Conservation (phyloP, 345 rosid genomes). For the Litchi chinensis region DNA sequence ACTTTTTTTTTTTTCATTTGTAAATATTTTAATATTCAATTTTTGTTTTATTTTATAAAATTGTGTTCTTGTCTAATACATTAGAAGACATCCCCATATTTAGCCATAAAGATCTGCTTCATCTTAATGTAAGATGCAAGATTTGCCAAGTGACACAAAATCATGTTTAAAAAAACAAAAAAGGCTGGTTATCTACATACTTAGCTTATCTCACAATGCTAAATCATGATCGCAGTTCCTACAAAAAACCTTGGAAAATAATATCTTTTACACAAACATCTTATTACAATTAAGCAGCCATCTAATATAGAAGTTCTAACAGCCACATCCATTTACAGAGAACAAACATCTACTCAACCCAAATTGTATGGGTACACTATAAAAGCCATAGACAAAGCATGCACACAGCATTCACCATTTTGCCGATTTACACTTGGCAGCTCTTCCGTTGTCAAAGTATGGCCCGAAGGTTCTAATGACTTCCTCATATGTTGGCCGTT, state of each 20-base stretch:
- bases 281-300: slow-evolving; percentile 33
- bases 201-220: background rate
- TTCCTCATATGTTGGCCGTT: slow-evolving; percentile 94
- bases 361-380: slow-evolving; percentile 9
- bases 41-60: no score
- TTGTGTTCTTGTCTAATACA: no score
- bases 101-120: no score
- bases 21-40: no score
- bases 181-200: background rate
- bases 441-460: slow-evolving; percentile 58
- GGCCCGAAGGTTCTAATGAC: slow-evolving; percentile 80
- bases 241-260: background rate
- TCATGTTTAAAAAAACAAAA: no score
- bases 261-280: slow-evolving; percentile 22
- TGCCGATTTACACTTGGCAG: slow-evolving; percentile 88
- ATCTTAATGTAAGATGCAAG: no score
- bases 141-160: no score
- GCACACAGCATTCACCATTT: slow-evolving; percentile 61
- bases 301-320: slow-evolving; percentile 34
- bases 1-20: no score
- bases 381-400: slow-evolving; percentile 23
- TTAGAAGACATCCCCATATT: no score
- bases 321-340: slow-evolving; percentile 44
- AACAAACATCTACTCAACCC: slow-evolving; percentile 20
- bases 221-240: background rate